These are phyloP conservation scores for Lodderomyces metapsilosis DNA, from an alignment of 1,139 yeast species.

Conservation along the genomic window DNA sequence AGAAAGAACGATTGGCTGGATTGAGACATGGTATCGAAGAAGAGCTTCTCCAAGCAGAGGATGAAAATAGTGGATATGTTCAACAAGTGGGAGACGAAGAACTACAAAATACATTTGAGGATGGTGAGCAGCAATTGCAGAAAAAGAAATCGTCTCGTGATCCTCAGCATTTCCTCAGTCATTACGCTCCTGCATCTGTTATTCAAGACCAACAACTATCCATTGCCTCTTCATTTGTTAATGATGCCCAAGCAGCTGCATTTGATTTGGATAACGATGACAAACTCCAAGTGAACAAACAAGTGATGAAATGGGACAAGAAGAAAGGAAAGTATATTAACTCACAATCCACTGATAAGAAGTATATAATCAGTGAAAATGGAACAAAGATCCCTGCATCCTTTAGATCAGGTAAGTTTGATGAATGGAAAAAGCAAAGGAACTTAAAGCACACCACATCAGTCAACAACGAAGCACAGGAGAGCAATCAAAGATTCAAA, in stretches of 20 bases:
- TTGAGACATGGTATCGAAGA: constrained; percentile 71
- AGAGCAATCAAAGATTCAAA: constrained; percentile 52
- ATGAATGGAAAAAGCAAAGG: constrained; percentile 82
- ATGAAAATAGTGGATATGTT: constrained; percentile 53
- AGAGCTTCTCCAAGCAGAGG: constrained; percentile 56
- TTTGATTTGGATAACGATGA: constrained; percentile 87
- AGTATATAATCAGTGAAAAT: constrained; percentile 90
- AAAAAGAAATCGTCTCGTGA: constrained; percentile 60
- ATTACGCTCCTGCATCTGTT: constrained; percentile 79
- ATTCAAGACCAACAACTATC: constrained; percentile 83
- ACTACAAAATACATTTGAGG: constrained; percentile 55
- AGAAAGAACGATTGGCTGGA: constrained; percentile 76
- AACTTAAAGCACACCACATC: constrained; percentile 44
- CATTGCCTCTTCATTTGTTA: constrained; percentile 66
- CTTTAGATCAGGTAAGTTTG: constrained; percentile 86
- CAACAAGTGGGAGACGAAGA: constrained; percentile 44
- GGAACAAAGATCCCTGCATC: constrained; percentile 94
- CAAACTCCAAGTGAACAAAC: constrained; percentile 59
- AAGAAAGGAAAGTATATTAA: constrained; percentile 90
- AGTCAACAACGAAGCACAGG: constrained; percentile 21
- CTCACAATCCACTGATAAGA: constrained; percentile 74
- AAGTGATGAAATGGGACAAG: constrained; percentile 88
- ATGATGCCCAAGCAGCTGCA: constrained; percentile 79
- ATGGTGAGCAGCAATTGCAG: constrained; percentile 50
- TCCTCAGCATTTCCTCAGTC: constrained; percentile 82